Conservation (phyloP, 306 rosid species). For the Dalbergia cultrata region DNA sequence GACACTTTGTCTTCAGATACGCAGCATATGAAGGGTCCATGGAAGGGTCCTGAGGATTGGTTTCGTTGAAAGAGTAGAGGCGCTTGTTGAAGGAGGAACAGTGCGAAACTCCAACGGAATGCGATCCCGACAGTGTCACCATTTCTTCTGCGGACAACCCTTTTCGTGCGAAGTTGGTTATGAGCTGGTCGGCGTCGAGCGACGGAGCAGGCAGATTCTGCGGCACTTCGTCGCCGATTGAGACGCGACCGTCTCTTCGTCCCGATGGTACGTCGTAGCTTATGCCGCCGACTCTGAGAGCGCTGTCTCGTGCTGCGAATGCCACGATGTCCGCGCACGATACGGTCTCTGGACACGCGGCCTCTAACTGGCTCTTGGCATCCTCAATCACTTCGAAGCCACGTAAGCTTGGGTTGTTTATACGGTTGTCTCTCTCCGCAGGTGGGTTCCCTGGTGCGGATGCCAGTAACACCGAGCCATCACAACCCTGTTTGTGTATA, state of each 20-base stretch:
- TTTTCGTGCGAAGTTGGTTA: background rate
- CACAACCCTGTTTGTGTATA: slow-evolving; percentile 40
- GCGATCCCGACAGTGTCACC: slow-evolving; percentile 45
- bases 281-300: slow-evolving; percentile 22
- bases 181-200: background rate
- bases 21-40: slow-evolving; percentile 17
- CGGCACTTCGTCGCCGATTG: slow-evolving; percentile 30
- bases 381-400: slow-evolving; percentile 46
- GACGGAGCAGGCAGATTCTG: slow-evolving; percentile 29
- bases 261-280: slow-evolving; percentile 44
- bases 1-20: slow-evolving; percentile 22
- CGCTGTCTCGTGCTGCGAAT: slow-evolving; percentile 45
- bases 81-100: slow-evolving; percentile 33
- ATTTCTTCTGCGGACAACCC: slow-evolving; percentile 43
- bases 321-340: slow-evolving; percentile 49
- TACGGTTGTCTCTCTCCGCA: slow-evolving; percentile 20
- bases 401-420: slow-evolving; percentile 46
- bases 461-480: slow-evolving; percentile 44
- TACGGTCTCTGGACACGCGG: slow-evolving; percentile 35
- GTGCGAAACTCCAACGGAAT: slow-evolving; percentile 43
- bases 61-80: slow-evolving; percentile 35
- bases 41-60: slow-evolving; percentile 33
- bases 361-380: slow-evolving; percentile 23
- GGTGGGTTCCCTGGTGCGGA: slow-evolving; percentile 31
- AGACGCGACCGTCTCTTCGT: slow-evolving; percentile 47